phyloP scores from a whole-genome alignment of 2,329 filamentous ascomycete species.

The Bertia moriformis region DNA sequence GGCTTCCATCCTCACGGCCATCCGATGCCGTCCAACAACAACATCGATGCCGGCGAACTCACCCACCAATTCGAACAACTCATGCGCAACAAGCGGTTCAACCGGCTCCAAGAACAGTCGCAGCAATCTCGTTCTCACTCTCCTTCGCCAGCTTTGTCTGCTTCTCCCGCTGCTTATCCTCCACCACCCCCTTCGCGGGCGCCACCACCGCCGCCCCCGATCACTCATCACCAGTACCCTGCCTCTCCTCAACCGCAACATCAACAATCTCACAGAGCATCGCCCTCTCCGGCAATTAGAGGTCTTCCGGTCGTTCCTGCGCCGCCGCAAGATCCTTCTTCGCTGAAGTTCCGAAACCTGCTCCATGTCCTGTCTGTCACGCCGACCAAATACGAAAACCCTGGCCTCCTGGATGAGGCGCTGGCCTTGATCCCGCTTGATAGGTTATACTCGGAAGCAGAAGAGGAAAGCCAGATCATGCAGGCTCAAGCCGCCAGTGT shows the following conservation, averaged over 20 bases:
- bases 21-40: not conserved
- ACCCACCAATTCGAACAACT: not conserved
- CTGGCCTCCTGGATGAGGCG: conserved; percentile 58
- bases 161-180: not conserved
- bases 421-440: conserved; percentile 52
- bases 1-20: not conserved
- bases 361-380: conserved; percentile 55
- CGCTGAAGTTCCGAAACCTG: conserved; percentile 34
- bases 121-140: not conserved
- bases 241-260: not conserved
- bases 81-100: not conserved
- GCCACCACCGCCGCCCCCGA: not conserved
- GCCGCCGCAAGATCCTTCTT: not conserved
- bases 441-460: conserved; percentile 56
- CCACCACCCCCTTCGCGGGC: not conserved
- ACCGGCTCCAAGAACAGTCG: not conserved
- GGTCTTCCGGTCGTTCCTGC: not conserved
- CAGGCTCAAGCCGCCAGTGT: conserved; percentile 50
- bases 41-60: not conserved
- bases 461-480: conserved; percentile 57
- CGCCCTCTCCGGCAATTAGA: not conserved
- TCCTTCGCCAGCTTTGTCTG: not conserved
- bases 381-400: conserved; percentile 61
- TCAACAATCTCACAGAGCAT: not conserved
- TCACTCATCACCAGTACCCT: not conserved